Base-by-base conservation (phyloP, 1,284 basidiomycete species). In the Thelephora terrestris region DNA sequence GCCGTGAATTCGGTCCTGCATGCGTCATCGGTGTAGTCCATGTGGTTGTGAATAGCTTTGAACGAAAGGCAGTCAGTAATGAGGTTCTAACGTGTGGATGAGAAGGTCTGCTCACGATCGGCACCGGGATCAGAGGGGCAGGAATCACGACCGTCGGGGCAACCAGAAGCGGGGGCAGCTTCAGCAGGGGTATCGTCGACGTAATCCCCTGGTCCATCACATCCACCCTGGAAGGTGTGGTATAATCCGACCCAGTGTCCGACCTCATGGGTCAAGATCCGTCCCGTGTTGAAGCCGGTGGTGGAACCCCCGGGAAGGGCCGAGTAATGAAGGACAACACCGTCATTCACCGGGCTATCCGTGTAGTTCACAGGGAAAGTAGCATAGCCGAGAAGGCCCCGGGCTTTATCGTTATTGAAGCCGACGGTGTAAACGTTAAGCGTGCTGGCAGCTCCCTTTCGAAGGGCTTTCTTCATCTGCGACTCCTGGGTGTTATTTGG, bases 201-300 rank as follows among this genome's bases (percentile, higher is more conserved):
- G 35, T 51, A 57, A 57, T 80, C 76, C 14, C 76, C 77, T 16
- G 63, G 48, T 35, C 66, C 67, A 32, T 52, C 54, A 65, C 75
- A 79, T 4, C 76, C 76, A 25, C 75, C 76, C 56, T 79, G 71
- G 67, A 78, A 80, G 36, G 76, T 75, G 58, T 79, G 76, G 62
- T 74, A 77, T 29, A 78, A 65, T 29, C 77, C 76, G 54, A 76
- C 69, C 74, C 74, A 76, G 61, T 76, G 75, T 24, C 74, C 73
- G 42, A 70, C 73, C 59, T 79, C 77, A 56, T 79, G 78, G 4
- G 74, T 75, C 40, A 73, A 58, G 9, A 76, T 79, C 3, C 53
- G 67, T 46, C 76, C 75, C 50, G 68, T 57, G 58, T 78, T 69
- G 62, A 74, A 78, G 49, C 66, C 64, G 21, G 60, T 53, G 12